Evolutionary conservation across 495 filamentous ascomycete genomes (phyloP).

Genomic region (Hyaloscypha bicolor): DNA sequence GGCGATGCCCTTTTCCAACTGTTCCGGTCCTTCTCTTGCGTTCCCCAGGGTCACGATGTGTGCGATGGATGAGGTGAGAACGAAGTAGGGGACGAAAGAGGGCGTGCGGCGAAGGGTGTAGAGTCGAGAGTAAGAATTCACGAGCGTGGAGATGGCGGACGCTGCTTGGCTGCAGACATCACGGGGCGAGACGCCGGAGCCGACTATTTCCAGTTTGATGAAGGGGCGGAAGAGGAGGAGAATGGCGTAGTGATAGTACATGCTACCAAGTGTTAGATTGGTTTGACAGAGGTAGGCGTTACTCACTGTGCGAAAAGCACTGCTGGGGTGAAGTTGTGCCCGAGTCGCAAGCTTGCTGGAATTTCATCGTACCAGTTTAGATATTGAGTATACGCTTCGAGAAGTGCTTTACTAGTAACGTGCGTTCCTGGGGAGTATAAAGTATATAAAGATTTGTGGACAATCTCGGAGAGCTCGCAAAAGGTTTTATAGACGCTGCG

Average conservation of each 20-base stretch:
- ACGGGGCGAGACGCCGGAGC: conserved; percentile 59
- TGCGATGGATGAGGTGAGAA: conserved; percentile 59
- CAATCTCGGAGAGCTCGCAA: conserved; percentile 66
- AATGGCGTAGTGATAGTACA: conserved; percentile 67
- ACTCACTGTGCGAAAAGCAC: conserved; percentile 68
- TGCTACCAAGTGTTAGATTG: conserved; percentile 44
- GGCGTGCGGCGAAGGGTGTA: conserved; percentile 60
- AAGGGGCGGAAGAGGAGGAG: conserved; percentile 67
- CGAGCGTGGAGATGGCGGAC: conserved; percentile 59
- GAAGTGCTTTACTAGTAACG: conserved; percentile 57
- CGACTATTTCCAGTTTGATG: conserved; percentile 60
- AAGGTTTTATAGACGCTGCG: conserved; percentile 62
- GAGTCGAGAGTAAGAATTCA: conserved; percentile 58
- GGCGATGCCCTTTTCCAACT: conserved; percentile 32
- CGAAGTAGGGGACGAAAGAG: conserved; percentile 60
- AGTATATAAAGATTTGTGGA: conserved; percentile 65
- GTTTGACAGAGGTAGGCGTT: background rate
- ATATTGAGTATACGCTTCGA: conserved; percentile 59
- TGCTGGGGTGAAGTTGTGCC: conserved; percentile 60
- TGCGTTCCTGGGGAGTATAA: conserved; percentile 62
- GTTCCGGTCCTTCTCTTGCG: conserved; percentile 16
- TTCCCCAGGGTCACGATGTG: conserved; percentile 46
- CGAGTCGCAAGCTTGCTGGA: conserved; percentile 58
- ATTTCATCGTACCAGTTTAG: conserved; percentile 63
- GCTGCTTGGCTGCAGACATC: conserved; percentile 64